Base-by-base conservation (phyloP, 1,284 basidiomycete species). In the Fomitopsis schrenkii region DNA sequence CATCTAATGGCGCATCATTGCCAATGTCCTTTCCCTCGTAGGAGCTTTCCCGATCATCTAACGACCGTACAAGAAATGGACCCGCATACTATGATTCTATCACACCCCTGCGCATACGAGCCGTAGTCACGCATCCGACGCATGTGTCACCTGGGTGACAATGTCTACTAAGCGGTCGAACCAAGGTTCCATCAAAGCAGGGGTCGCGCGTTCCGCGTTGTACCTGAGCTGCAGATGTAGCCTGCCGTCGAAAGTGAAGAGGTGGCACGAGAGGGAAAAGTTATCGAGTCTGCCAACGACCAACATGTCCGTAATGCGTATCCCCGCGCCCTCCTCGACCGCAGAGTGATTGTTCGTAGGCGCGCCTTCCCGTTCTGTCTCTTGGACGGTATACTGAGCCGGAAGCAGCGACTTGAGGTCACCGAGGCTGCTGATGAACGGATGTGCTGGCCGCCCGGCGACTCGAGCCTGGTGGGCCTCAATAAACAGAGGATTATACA, bases 361-460 rank as follows among this genome's bases (percentile, higher is more conserved):
- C 8, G 15, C 36, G 8, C 12, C 40, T 9, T 17, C 10, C 17
- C 3, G 19, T 5, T 41, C 40, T n/a, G 41, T 7, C 10, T 40
- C 12, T 5, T 22, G 40, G 5, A 58, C 33, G 5, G 45, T n/a
- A n/a, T 58, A 50, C n/a, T 30, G 35, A 2, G 30, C 22, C 5
- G 57, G 57, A 7, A 58, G 45, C 19, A 50, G 9, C 30, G 14
- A 17, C 30, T 42, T 58, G 35, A 19, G 17, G 46, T 58, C 57
- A 4, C 57, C 57, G 19, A 58, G 14, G 33, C 57, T 58, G 30
- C 30, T 48, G 7, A 58, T 50, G 57, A 35, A 58, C 30, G 57
- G 57, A 19, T 50, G 15, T 6, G 10, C 10, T 1, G 57, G 57
- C 33, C 35, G 12, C 17, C 57, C 57, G 30, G 45, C 12, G 19